Percentiles rank a stretch among this genome's conserved stretches.
These are phyloP conservation scores for Kwoniella heveanensis DNA, from an alignment of 768 basidiomycete species.

Conservation along the genomic window DNA sequence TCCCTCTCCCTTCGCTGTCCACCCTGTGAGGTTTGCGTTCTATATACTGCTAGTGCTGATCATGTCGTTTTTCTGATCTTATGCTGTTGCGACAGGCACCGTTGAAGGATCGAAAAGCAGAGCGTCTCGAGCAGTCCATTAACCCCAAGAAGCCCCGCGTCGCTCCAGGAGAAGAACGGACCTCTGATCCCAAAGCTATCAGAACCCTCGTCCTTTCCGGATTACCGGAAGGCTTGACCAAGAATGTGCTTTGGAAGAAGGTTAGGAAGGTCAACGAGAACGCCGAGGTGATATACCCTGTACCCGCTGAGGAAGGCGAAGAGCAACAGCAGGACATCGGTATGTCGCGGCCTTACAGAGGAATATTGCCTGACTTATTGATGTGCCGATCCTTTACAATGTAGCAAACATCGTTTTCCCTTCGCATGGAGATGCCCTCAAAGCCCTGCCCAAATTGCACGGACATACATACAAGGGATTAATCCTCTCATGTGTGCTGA, in stretches of 20 bases:
- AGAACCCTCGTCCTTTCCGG: slow-evolving; percentile 63
- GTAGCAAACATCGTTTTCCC: slow-evolving; percentile 74
- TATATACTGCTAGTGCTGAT: background rate
- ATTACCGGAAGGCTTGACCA: slow-evolving; percentile 52
- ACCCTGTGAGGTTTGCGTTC: background rate
- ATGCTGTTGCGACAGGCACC: background rate
- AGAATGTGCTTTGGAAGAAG: slow-evolving; percentile 55
- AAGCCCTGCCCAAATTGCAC: slow-evolving; percentile 78
- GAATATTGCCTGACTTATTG: too few species aligned
- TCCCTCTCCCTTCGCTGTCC: background rate
- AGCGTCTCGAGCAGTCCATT: background rate
- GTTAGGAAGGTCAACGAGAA: slow-evolving; percentile 49
- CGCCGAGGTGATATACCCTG: slow-evolving; percentile 47
- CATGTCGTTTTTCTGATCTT: too few species aligned
- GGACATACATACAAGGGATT: slow-evolving; percentile 89
- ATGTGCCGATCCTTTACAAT: too few species aligned
- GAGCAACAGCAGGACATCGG: slow-evolving; percentile 39
- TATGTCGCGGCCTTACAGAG: slow-evolving; percentile 21
- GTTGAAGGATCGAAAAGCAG: slow-evolving; percentile 18
- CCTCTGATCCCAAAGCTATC: slow-evolving; percentile 73
- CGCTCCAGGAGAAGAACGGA: slow-evolving; percentile 25
- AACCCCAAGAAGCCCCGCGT: slow-evolving; percentile 11
- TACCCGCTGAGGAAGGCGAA: slow-evolving; percentile 37
- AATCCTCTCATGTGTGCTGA: slow-evolving; percentile 80
- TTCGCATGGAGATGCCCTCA: slow-evolving; percentile 67